Base-by-base conservation (phyloP, 108 stramenopile genomes). In the Pseudonitzschia multistriata region DNA sequence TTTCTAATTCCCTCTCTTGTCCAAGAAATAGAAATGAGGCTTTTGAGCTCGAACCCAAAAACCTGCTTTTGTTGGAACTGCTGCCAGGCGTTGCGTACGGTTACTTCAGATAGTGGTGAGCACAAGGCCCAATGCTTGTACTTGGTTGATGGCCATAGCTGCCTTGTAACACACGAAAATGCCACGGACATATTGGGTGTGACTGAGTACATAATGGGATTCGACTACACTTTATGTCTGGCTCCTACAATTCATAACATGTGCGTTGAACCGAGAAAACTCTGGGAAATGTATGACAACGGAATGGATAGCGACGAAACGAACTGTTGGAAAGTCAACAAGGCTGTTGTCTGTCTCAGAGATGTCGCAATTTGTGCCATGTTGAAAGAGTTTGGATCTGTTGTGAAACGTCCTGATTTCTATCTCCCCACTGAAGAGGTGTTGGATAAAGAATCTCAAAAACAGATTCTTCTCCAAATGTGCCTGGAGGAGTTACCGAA, bases 21-120 rank as follows among this genome's bases (percentile, higher is more conserved):
- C n/a, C 65, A 83, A 49, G 89, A 93, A 70, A 85, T 83, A 40
- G 92, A 88, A 66, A 85, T 93, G 77, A 65, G 89, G 39, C 61
- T 93, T 14, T 52, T 90, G 21, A 64, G 69, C 59, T 57, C 52
- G 11, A 59, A 65, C 8, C 76, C 63, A 10, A 35, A 10, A 17
- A 24, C 14, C 3, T 71, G 69, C 28, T 71, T 60, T 50, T 71
- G 79, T 68, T 80, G 79, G 74, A 50, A 65, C 28, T 80, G 79
- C 31, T 70, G 68, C n/a, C 65, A 59, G 55, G 54, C 62, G 39
- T 49, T 63, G 8, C 59, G 72, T 5, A 19, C 19, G 27, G 5
- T 60, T 25, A 3, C 39, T 21, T 33, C 39, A 0, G 66, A 62
- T 35, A n/a, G 3, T 15, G 47, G 62, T 29, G 24, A 25, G 0